Percentiles rank a stretch among this genome's conserved stretches.
Evolutionary conservation across 2,329 filamentous ascomycete genomes (phyloP).

Genomic region (Colletotrichum sojae): DNA sequence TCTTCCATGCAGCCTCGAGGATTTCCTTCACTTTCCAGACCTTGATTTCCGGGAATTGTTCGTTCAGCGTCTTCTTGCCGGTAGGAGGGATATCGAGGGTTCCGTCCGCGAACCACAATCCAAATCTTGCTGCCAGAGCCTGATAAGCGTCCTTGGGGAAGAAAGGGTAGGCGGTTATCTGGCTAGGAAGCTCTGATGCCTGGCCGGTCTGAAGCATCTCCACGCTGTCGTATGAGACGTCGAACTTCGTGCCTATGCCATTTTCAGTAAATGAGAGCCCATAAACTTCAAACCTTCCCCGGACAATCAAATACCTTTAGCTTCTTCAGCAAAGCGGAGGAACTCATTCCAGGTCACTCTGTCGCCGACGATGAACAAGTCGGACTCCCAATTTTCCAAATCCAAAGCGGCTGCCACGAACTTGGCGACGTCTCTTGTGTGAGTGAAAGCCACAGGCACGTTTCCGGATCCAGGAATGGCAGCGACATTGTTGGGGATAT

Average conservation of each 20-base stretch:
- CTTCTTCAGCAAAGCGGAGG: conserved; percentile 53
- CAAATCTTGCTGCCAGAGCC: conserved; percentile 42
- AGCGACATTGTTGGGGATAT: conserved; percentile 59
- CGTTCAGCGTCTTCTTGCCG: conserved; percentile 42
- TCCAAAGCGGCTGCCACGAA: conserved; percentile 60
- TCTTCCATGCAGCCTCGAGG: conserved; percentile 43
- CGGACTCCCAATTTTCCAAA: conserved; percentile 59
- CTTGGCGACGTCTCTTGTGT: conserved; percentile 62
- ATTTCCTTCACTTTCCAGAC: conserved; percentile 45
- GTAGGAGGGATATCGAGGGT: conserved; percentile 39
- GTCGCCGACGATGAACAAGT: conserved; percentile 55
- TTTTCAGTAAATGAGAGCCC: no score
- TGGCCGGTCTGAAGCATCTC: conserved; percentile 51
- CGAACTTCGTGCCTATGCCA: conserved; percentile 49
- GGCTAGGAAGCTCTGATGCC: conserved; percentile 51
- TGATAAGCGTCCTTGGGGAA: conserved; percentile 46
- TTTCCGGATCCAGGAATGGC: conserved; percentile 65
- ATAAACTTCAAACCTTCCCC: background rate
- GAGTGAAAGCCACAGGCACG: conserved; percentile 60
- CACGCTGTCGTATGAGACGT: conserved; percentile 51
- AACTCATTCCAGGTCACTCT: conserved; percentile 60
- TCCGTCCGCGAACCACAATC: conserved; percentile 43
- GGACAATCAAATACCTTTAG: conserved; percentile 50
- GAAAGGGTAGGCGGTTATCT: conserved; percentile 45
- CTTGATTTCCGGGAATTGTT: conserved; percentile 44